phyloP scores from a whole-genome alignment of 148 eudicot genomes.

The Mesembryanthemum crystallinum region DNA sequence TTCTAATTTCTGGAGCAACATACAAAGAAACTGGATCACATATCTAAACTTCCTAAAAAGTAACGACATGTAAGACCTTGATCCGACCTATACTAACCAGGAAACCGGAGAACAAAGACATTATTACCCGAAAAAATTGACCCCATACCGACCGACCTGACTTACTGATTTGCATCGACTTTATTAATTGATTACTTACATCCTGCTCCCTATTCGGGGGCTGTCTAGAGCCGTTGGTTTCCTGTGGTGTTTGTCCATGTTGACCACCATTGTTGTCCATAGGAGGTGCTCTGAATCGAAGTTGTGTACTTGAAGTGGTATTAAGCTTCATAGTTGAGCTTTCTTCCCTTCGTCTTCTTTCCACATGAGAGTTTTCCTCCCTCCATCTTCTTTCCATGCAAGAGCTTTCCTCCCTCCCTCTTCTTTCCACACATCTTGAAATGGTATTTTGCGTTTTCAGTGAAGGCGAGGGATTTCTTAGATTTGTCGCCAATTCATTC shows the following conservation, averaged over 20 bases:
- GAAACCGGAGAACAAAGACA: too few species aligned
- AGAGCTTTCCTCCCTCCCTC: too few species aligned
- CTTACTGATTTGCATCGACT: too few species aligned
- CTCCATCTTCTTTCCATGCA: background rate
- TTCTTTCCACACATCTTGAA: background rate
- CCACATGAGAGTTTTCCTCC: too few species aligned
- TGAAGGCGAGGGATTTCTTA: background rate
- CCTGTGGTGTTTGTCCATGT: background rate
- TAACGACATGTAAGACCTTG: background rate
- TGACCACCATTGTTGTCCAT: background rate
- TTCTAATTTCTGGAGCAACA: background rate
- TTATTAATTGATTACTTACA: slow-evolving; percentile 4
- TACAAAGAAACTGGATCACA: background rate
- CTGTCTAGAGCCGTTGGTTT: background rate
- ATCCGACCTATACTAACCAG: too few species aligned
- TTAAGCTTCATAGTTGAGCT: background rate
- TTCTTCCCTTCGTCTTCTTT: background rate
- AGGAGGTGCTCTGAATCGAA: background rate
- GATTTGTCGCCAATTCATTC: background rate
- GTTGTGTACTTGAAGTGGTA: background rate
- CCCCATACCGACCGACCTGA: too few species aligned
- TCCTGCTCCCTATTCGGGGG: background rate
- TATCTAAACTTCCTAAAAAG: background rate
- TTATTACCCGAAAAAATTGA: too few species aligned
- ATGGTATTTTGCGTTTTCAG: background rate